A percentile compares a stretch with the other conserved stretches of the same genome.
phyloP scores from a whole-genome alignment of 768 basidiomycete species.

The Tubosaeta sp. region DNA sequence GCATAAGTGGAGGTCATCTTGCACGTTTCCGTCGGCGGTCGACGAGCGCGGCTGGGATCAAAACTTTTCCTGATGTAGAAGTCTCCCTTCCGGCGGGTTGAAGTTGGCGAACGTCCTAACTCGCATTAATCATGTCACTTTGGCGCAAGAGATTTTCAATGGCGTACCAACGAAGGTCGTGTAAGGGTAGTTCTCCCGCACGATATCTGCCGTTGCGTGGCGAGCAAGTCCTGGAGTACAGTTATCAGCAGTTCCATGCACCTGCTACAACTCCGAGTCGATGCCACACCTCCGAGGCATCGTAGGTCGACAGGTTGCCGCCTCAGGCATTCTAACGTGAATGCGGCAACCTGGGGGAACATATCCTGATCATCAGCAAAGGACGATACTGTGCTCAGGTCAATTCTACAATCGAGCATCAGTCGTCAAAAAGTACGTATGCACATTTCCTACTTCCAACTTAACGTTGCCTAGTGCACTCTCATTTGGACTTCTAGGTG shows the following conservation, averaged over 20 bases:
- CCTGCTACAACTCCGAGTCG: too few relatives aligned
- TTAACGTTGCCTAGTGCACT: slow-evolving; percentile 49
- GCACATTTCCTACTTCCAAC: slow-evolving; percentile 38
- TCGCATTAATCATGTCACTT: background rate
- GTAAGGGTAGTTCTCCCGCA: slow-evolving; percentile 33
- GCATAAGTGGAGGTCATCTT: slow-evolving; percentile 27
- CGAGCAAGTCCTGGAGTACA: slow-evolving; percentile 52
- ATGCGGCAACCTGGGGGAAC: slow-evolving; percentile 35
- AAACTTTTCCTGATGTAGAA: too few relatives aligned
- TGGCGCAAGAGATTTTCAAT: too few relatives aligned
- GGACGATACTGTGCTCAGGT: slow-evolving; percentile 29
- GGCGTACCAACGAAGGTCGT: slow-evolving; percentile 33
- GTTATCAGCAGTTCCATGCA: too few relatives aligned
- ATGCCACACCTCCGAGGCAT: slow-evolving; percentile 22
- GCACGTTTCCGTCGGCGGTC: slow-evolving; percentile 17
- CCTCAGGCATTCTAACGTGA: slow-evolving; percentile 33
- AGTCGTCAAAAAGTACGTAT: background rate
- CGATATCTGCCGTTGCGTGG: slow-evolving; percentile 54
- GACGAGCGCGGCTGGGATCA: slow-evolving; percentile 55
- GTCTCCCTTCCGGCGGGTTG: too few relatives aligned
- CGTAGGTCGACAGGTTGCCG: slow-evolving; percentile 36
- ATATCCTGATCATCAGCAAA: slow-evolving; percentile 35
- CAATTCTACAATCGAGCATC: background rate
- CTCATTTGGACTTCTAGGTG: slow-evolving; percentile 45
- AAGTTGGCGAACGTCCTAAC: slow-evolving; percentile 37